Base-by-base conservation (phyloP, 2,329 filamentous ascomycete species). In the Verticillium nubilum region DNA sequence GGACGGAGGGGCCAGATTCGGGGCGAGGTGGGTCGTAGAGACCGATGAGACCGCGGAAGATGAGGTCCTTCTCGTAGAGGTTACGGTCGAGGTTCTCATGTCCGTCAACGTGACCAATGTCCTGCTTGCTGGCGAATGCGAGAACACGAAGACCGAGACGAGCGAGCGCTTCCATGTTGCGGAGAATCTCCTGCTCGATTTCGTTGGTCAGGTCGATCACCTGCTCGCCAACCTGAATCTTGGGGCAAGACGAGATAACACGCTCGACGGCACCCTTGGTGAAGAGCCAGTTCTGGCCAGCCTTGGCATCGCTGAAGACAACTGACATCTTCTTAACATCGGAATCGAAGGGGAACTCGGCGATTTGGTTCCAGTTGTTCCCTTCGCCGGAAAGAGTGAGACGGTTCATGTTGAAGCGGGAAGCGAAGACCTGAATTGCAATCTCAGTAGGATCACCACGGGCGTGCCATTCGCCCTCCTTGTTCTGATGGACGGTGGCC, bases 241-340 rank as follows among this genome's bases (percentile, higher is more conserved):
- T 73, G 1, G 80, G 81, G 70, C 88, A 91, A 1, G 83, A 82
- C 3, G 83, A 81, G 17, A 91, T 75, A 29, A 91, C 80, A 47
- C 87, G 80, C 68, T 91, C 88, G 4, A 90, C 88, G 1, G 89
- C 89, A 56, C 86, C 86, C 68, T 88, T 88, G 60, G 84, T 86
- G 65, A 86, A 86, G 54, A 85, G 74, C 70, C 73, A 78, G 63
- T 77, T 76, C 58, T 76, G 72, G 26, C 73, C 69, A 1, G 68
- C 70, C 7, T 73, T 68, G 15, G 65, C 66, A 25, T 80, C 71
- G 52, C 79, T 67, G 69, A 88, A 89, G 58, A 90, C 85, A 37
- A 90, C 87, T 0, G 87, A 89, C 88, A 91, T 91, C 66, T 87
- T 89, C 76, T 91, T 92, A 63, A 91, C 82, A 60, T 84, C 84